Evolutionary conservation across 768 basidiomycete genomes (phyloP).

Genomic region (Calvatia gigantea): DNA sequence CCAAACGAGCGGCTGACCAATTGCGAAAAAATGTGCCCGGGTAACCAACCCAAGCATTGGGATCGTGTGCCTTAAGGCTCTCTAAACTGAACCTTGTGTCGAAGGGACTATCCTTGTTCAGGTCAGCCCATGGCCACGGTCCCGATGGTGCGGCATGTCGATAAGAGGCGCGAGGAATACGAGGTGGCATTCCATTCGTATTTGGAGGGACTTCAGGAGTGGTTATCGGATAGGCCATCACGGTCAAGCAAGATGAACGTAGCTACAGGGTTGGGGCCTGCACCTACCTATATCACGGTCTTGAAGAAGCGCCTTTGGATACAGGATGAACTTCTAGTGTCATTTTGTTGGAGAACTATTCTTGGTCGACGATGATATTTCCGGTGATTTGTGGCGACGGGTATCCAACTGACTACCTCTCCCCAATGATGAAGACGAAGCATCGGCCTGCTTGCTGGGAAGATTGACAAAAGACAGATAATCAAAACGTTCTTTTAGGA

Average conservation of each 20-base stretch:
- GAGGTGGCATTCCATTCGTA: constrained; percentile 7
- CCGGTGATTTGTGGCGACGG: too few species aligned
- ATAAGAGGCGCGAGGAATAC: constrained; percentile 30
- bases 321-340: too few species aligned
- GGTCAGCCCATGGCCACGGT: constrained; percentile 39
- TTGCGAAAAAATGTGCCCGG: constrained; percentile 44
- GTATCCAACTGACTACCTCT: too few species aligned
- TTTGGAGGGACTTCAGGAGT: constrained; percentile 9
- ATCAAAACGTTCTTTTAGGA: too few species aligned
- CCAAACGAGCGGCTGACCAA: constrained; percentile 42
- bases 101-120: constrained; percentile 23
- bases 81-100: constrained; percentile 22
- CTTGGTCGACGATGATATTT: too few species aligned
- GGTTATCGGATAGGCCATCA: constrained; percentile 7
- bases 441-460: too few species aligned
- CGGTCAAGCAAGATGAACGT: not conserved
- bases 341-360: too few species aligned
- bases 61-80: constrained; percentile 23
- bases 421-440: too few species aligned
- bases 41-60: constrained; percentile 30
- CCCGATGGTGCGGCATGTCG: constrained; percentile 39
- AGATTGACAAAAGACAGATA: too few species aligned
- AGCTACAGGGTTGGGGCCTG: not conserved
- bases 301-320: not conserved
- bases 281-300: not conserved